Base-by-base conservation (phyloP, 257 asterid genomes). In the Lycium barbarum region DNA sequence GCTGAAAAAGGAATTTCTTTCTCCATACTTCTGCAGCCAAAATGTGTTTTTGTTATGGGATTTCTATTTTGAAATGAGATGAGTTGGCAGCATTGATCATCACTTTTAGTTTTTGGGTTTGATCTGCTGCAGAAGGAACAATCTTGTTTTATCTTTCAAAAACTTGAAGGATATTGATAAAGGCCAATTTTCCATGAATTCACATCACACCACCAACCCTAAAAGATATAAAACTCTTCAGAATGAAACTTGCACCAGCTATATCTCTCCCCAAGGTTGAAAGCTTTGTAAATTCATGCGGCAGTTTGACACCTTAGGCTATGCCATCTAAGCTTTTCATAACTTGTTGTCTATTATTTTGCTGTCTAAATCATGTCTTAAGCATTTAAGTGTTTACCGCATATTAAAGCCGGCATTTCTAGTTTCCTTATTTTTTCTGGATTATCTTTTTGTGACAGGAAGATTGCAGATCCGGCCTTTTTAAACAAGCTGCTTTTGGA, bases 401-500 rank as follows among this genome's bases (percentile, higher is more conserved):
- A 15, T 80, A 11, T 78, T 45, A 51, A 33, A 72, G 55, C 71
- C 63, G 81, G 6, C 14, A 53, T 57, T 74, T 45, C 53, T 51
- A 47, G 47, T 66, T 66, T 15, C 71, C 78, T 87, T 59, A 82
- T 80, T 66, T 18, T 51, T 71, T 72, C 62, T 74, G 81, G 65
- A 14, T 71, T 53, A 33, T 81, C 73, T 81, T 73, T 84, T 82
- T 49, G 84, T 65, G 81, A 66, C 95, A 95, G 99, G 94, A 92
- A 95, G 99, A 94, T 97, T 82, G 99, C 99, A 80, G 99, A 97
- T 87, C 99, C 99, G 63, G 94, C 98, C 66, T 97, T 97, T 88
- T 82, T 95, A 79, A 84, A 88, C 89, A 93, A 90, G 90, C 91
- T 97, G 83, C 95, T 97, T 84, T 91, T 97, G 12, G 99, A 97